Base-by-base conservation (phyloP, 1,284 basidiomycete genomes). In the Testicularia cyperi region DNA sequence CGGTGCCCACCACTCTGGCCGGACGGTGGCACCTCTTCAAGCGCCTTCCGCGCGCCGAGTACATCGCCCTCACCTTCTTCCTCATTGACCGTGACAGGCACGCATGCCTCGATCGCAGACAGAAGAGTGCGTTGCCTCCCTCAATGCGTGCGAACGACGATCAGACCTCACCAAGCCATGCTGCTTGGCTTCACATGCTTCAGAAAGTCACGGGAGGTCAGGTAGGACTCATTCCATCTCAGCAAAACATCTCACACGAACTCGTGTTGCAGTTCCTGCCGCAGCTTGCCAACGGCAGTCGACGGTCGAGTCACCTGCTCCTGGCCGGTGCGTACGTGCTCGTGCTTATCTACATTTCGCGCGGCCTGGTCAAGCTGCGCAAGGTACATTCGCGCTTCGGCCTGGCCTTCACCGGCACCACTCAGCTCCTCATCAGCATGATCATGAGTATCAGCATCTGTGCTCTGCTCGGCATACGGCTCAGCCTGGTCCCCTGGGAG, bases 361-460 rank as follows among this genome's bases (percentile, higher is more conserved):
- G 84, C 77, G 87, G 86, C 29, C 84, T 94, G 77, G 83, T 71
- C 32, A 68, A 69, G 48, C 53, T 74, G 34, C 68, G 66, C 44
- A 66, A 68, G 20, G 88, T 95, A 9, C 92, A 98, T 77, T 94
- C 90, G 1, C 85, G 89, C 37, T 82, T 90, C 40, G 94, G 94
- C 78, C 80, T 98, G 19, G 88, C 90, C 1, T 89, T 96, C 75
- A 97, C 94, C 2, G 94, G 91, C 14, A 80, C 90, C 18, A 88
- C 92, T 16, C 90, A 96, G 78, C 86, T 96, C 36, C 79, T 86
- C 5, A 90, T 90, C 57, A 92, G 90, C 79, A 91, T 92, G 3
- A 84, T 97, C 63, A 94, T 92, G 56, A 91, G 88, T 71, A 82
- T 96, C 41, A 92, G 88, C 73, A 87, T 96, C 28, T 91, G 90